These are phyloP conservation scores for Penicillium coprophilum DNA, from an alignment of 495 filamentous ascomycete species.

Conservation along the genomic window DNA sequence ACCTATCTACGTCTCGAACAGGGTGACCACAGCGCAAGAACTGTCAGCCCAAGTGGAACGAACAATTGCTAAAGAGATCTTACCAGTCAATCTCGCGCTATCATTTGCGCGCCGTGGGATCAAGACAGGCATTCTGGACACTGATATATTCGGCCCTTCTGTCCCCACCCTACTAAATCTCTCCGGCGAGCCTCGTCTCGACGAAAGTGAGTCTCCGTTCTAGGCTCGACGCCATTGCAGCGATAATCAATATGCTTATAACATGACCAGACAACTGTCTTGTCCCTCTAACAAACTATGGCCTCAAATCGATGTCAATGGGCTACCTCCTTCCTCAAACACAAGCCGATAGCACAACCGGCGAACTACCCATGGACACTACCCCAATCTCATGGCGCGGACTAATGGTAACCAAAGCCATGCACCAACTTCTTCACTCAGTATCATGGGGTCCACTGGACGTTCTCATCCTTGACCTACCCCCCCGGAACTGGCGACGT, in stretches of 20 bases:
- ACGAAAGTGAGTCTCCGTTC: conserved; percentile 47
- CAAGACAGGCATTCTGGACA: conserved; percentile 84
- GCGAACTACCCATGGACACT: conserved; percentile 54
- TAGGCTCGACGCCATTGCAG: background rate
- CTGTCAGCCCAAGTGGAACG: background rate
- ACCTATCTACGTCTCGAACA: background rate
- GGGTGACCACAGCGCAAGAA: background rate
- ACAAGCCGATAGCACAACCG: conserved; percentile 21
- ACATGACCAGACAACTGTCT: conserved; percentile 67
- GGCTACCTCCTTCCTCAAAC: conserved; percentile 73
- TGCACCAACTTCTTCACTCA: conserved; percentile 91
- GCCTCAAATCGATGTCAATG: conserved; percentile 97
- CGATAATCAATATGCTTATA: background rate
- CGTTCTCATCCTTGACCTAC: conserved; percentile 85
- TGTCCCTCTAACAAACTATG: conserved; percentile 89
- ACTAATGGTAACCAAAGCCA: conserved; percentile 95
- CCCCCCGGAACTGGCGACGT: conserved; percentile 91
- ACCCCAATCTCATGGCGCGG: conserved; percentile 93
- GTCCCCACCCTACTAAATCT: conserved; percentile 89
- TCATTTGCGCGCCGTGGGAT: conserved; percentile 78
- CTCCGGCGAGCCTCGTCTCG: conserved; percentile 67
- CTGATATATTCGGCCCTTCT: conserved; percentile 94
- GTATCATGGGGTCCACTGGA: conserved; percentile 88
- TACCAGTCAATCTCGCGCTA: conserved; percentile 78
- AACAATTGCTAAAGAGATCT: conserved; percentile 7